phyloP scores from a whole-genome alignment of 2,329 filamentous ascomycete genomes.

The Trichoderma guizhouense region DNA sequence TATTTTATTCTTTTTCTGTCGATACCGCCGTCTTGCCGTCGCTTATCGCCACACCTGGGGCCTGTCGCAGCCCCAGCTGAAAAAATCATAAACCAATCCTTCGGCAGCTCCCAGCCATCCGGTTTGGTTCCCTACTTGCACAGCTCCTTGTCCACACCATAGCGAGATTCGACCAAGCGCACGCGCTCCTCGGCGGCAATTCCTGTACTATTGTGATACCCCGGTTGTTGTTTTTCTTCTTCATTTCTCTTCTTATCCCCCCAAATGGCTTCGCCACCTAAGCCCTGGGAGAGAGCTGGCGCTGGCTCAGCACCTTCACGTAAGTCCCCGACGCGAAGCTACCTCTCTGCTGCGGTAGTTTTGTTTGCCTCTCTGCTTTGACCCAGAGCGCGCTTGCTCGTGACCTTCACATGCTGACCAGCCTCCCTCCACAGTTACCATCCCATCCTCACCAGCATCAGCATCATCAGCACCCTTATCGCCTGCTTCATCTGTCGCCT shows the following conservation, averaged over 20 bases:
- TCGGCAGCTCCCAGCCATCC: neutral
- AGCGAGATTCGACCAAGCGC: neutral
- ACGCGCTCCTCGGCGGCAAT: slow-evolving; percentile 1
- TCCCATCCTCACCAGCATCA: slow-evolving; percentile 36
- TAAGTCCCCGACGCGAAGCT: neutral
- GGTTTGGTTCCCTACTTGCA: neutral
- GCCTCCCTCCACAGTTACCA: slow-evolving; percentile 28
- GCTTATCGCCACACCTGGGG: slow-evolving; percentile 2
- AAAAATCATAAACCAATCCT: neutral
- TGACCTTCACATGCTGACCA: slow-evolving; percentile 26
- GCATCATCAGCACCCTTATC: slow-evolving; percentile 36
- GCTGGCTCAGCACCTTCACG: slow-evolving; percentile 8
- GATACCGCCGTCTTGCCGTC: neutral
- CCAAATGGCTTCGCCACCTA: slow-evolving; percentile 77
- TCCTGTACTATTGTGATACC: neutral
- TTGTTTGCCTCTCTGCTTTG: neutral
- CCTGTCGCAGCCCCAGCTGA: slow-evolving; percentile 6
- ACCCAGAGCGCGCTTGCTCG: neutral
- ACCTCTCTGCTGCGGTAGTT: neutral
- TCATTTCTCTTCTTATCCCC: neutral
- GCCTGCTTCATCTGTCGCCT: slow-evolving; percentile 23
- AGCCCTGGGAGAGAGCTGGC: slow-evolving; percentile 84
- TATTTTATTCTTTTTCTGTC: neutral
- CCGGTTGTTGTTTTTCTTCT: neutral
- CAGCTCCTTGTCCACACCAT: neutral